Percentiles rank a stretch among this genome's conserved stretches.
Conservation (phyloP, 2,329 filamentous ascomycete genomes). For the Hypoxylon sp. region DNA sequence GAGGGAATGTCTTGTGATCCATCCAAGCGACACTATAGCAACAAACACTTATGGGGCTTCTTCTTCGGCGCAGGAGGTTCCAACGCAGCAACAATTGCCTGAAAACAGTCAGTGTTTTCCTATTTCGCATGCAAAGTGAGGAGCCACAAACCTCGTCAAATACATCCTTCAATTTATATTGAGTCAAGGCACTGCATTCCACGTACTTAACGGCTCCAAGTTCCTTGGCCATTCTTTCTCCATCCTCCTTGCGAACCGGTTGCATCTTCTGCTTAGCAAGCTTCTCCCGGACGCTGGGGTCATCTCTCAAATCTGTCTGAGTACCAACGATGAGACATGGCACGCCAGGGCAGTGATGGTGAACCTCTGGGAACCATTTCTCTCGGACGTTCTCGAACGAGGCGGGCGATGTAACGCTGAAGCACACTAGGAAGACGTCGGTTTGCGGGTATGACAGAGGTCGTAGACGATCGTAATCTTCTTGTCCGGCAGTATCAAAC, state of each 20-base stretch:
- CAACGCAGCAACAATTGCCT: constrained; percentile 96
- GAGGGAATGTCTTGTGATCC: constrained; percentile 35
- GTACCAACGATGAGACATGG: constrained; percentile 98
- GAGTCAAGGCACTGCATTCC: constrained; percentile 96
- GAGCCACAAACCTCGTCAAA: constrained; percentile 88
- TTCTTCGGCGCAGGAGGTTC: constrained; percentile 90
- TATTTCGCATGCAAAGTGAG: background rate
- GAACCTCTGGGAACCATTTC: constrained; percentile 99
- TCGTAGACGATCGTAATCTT: constrained; percentile 98
- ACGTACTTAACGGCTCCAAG: constrained; percentile 99
- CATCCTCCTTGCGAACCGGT: constrained; percentile 91
- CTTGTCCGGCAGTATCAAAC: constrained; percentile 98
- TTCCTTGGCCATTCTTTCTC: constrained; percentile 96
- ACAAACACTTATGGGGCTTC: constrained; percentile 77
- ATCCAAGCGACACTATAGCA: constrained; percentile 68
- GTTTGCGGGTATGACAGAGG: constrained; percentile 98
- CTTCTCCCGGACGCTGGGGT: constrained; percentile 89
- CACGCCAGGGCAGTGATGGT: constrained; percentile 98
- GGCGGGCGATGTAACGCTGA: constrained; percentile 96
- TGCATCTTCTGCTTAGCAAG: constrained; percentile 96
- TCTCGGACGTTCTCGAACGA: constrained; percentile 99
- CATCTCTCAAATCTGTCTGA: constrained; percentile 95
- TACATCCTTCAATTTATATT: constrained; percentile 98
- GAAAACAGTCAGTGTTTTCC: constrained; percentile 45
- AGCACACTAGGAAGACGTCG: constrained; percentile 98